Evolutionary conservation across 768 basidiomycete species (phyloP), one percentile per base, ranked within the genome.

Genomic region (Amylocystis lapponica): DNA sequence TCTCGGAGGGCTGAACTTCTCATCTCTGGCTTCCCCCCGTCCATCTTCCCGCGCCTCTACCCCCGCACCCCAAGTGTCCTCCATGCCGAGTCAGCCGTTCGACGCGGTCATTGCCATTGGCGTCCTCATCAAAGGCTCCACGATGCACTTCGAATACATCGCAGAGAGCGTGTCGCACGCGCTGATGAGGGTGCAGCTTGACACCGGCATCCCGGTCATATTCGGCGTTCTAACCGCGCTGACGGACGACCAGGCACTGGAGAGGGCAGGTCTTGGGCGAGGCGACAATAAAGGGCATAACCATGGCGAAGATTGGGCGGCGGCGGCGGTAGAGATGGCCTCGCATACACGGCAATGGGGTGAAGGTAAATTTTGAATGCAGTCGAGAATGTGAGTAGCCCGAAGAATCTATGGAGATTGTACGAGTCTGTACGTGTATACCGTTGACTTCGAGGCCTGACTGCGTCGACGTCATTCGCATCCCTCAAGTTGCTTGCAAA

Each of bases 101-200:
- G 86, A 95, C 62, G 96, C 93, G 12, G 83, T 96, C 51, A 95
- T 99, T 61, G 93, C 96, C 41, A 90, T 98, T 58, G 96, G 96
- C 12, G 92, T 95, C 27, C 83, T 99, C 61, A 96, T 99, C 73
- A 99, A 99, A 63, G 95, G 96, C 40, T 74, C 81, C 1, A 98
- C 96, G 14, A 96, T 96, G 92, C 96, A 99, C 69, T 99, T 98
- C 64, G 96, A 99, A 64, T 99, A 99, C 74, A 99, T 98, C 64
- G 88, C 79, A 64, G 92, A 97, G 56, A 79, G 82, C 48, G 94
- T 97, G 46, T 82, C 91, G 31, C 87, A 97, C 55, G 93, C 83
- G 33, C 71, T 99, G 51, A 99, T 98, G 96, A 79, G 78, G 56
- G 80, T 97, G 17, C 92, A 95, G 66, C 70, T 97, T 54, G 95